A percentile compares a stretch with the other conserved stretches of the same genome.
Conservation (phyloP, 495 filamentous ascomycete genomes). For the Penicillium parvum region DNA sequence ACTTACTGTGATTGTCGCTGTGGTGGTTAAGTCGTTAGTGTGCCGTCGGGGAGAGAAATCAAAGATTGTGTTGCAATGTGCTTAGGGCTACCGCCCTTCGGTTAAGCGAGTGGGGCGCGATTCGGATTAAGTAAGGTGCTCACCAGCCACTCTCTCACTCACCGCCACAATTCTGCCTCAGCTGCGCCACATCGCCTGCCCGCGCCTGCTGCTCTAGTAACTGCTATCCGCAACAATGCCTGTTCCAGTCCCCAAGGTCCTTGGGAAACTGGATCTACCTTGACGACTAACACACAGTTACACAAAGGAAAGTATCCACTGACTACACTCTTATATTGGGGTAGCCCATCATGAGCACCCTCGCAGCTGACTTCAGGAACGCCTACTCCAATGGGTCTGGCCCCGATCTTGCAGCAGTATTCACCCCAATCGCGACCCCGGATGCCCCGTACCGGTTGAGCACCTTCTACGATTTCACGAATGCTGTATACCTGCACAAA, state of each 20-base stretch:
- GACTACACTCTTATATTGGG: too few relatives aligned
- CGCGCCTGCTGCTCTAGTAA: background rate
- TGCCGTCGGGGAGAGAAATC: conserved; percentile 38
- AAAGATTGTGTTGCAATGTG: conserved; percentile 46
- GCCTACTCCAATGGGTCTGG: conserved; percentile 56
- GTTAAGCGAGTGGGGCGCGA: conserved; percentile 41
- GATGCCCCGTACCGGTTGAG: conserved; percentile 54
- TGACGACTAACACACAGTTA: too few relatives aligned
- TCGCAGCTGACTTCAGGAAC: conserved; percentile 57
- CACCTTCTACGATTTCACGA: conserved; percentile 56
- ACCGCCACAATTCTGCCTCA: conserved; percentile 10
- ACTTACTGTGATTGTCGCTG: conserved; percentile 56
- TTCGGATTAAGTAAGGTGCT: background rate
- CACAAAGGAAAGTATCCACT: too few relatives aligned
- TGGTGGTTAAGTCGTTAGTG: conserved; percentile 48
- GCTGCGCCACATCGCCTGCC: background rate
- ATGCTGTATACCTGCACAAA: conserved; percentile 53
- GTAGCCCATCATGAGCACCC: conserved; percentile 51
- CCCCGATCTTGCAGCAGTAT: conserved; percentile 60
- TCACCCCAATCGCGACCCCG: conserved; percentile 60
- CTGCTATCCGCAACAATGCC: background rate
- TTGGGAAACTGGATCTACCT: too few relatives aligned
- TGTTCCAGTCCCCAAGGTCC: too few relatives aligned
- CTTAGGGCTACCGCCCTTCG: conserved; percentile 47
- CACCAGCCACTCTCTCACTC: conserved; percentile 8